Evolutionary conservation across 768 basidiomycete genomes (phyloP), one percentile per base, ranked within the genome.

Genomic region (Xerocomellus amylosporus): DNA sequence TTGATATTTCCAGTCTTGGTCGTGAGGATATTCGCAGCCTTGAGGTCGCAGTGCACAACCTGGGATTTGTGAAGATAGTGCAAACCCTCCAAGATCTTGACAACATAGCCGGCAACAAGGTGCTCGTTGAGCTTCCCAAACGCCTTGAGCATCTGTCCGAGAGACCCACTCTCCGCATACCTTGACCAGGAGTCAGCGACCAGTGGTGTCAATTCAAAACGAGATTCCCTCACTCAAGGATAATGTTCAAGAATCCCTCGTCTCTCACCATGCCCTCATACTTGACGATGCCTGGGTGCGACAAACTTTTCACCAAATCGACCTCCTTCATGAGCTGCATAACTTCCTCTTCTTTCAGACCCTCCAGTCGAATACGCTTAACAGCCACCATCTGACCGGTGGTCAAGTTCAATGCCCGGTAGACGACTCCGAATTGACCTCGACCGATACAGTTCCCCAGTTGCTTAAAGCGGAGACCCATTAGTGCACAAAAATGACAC

Each of bases 301-400:
- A 86, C 39, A 98, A 74, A 43, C 89, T 82, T 76, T 94, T 94
- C 63, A 98, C 83, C 34, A 99, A 75, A 63, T 94, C 90, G 15
- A 98, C 96, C 70, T 99, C 96, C 58, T 82, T 82, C 92, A 96
- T 97, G 46, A 98, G 79, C 66, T 93, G 88, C 45, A 80, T 82
- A 19, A 98, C 86, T 66, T 98, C 95, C 19, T 86, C 87, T 71
- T 97, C 94, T 69, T 88, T 88, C 65, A 97, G 76, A 8, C 93
- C 96, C 47, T 91, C 90, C 36, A 98, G 76, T 47, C 88, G 79
- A 63, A 99, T 96, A 30, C 93, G 86, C 75, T 99, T 99, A 48
- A 98, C 93, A n/a, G 96, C 96, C n/a, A 96, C 94, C 84, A 92
- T 96, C 71, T 96, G 91, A 15, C 96, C 96, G 2, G 89, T 94